These are phyloP conservation scores for Hyphopichia khmerensis DNA, from an alignment of 1,139 yeast species.

Conservation along the genomic window DNA sequence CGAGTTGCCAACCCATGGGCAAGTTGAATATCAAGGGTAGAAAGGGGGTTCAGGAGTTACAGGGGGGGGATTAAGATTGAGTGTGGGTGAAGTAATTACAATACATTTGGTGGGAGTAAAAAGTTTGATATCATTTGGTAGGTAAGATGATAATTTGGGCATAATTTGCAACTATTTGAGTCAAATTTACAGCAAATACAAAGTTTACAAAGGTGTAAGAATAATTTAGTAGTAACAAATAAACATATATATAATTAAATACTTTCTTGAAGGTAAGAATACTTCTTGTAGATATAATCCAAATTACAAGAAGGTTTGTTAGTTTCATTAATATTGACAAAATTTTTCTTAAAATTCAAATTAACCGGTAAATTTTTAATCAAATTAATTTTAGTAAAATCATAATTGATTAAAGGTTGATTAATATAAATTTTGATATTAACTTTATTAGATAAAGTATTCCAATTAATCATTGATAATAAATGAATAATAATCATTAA, in stretches of 20 bases:
- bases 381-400: neutral
- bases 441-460: neutral
- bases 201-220: too few relatives aligned
- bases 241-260: neutral
- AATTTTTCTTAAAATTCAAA: neutral
- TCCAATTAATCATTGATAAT: slow-evolving; percentile 1
- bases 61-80: too few relatives aligned
- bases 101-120: too few relatives aligned
- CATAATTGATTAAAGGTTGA: neutral
- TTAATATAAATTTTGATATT: neutral
- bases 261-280: slow-evolving; percentile 1
- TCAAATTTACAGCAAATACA: too few relatives aligned
- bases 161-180: too few relatives aligned
- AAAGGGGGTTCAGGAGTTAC: too few relatives aligned
- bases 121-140: too few relatives aligned
- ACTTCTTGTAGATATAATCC: neutral
- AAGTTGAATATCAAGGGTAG: too few relatives aligned
- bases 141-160: too few relatives aligned
- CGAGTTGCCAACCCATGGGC: too few relatives aligned
- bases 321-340: neutral
- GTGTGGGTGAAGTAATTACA: too few relatives aligned
- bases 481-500: slow-evolving; percentile 3
- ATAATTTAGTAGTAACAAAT: too few relatives aligned
- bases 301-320: neutral
- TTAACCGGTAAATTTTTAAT: slow-evolving; percentile 1